A percentile compares a stretch with the other conserved stretches of the same genome.
Evolutionary conservation across 176 grass and related monocot genomes (phyloP).

Genomic region (Juncus effusus): DNA sequence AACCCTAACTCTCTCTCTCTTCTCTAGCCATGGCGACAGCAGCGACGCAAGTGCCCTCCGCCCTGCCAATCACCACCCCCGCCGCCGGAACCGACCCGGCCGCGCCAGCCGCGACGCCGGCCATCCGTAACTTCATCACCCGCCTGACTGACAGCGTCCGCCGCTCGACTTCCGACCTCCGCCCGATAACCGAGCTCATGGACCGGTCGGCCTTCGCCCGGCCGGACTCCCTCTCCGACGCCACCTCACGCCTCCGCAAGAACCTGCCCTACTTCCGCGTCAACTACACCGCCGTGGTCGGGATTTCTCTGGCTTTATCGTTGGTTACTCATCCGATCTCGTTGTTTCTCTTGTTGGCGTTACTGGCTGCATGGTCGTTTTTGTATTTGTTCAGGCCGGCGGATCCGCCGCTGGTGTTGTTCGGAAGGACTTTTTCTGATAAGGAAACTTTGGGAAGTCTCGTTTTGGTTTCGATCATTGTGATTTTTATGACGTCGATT

Average conservation of each 20-base stretch:
- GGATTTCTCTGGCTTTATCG: conserved; percentile 35
- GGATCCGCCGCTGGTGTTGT: conserved; percentile 43
- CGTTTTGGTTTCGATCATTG: conserved; percentile 42
- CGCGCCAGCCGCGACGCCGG: not conserved
- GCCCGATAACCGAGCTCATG: conserved; percentile 35
- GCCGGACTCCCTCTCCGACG: conserved; percentile 34
- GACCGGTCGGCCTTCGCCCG: conserved; percentile 36
- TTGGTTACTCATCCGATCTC: conserved; percentile 52
- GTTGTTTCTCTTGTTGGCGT: conserved; percentile 39
- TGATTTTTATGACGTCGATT: conserved; percentile 67
- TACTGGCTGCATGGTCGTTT: conserved; percentile 52
- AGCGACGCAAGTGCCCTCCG: conserved; percentile 24
- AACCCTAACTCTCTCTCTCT: not conserved
- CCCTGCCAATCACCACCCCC: conserved; percentile 15
- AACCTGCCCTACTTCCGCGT: conserved; percentile 86
- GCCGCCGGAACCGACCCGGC: not conserved
- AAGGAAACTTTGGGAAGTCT: conserved; percentile 43
- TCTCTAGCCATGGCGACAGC: conserved; percentile 22
- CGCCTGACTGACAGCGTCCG: conserved; percentile 27
- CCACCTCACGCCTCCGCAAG: conserved; percentile 49
- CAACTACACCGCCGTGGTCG: conserved; percentile 57
- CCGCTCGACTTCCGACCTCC: conserved; percentile 31
- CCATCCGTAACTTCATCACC: conserved; percentile 24
- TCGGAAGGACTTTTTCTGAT: conserved; percentile 52
- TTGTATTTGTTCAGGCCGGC: conserved; percentile 59